Base-by-base conservation (phyloP, 257 asterid species). In the Capsicum baccatum region DNA sequence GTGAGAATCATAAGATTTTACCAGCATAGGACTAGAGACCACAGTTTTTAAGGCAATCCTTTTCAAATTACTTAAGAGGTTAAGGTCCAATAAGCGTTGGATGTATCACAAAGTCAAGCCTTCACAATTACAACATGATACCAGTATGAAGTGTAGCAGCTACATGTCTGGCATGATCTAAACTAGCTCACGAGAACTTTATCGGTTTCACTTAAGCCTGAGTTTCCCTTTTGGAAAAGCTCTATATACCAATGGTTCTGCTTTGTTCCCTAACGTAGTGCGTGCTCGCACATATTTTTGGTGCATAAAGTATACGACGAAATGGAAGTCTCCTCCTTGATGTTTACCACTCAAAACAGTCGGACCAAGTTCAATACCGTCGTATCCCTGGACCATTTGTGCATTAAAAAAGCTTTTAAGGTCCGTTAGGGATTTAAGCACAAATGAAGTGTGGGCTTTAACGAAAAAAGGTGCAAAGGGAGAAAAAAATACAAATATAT, bases 101-200 rank as follows among this genome's bases (percentile, higher is more conserved):
- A 69, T 0, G 5, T 26, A 15, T 68, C 13, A 2, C 1, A 3
- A 14, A 39, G 54, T 8, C 54, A 39, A 69, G 33, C 35, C 6
- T 0, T 39, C 55, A 69, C 79, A 69, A 39, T 16, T 17, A 69
- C 79, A 69, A 4, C 55, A 39, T 1, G 3, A 69, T 16, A 69
- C 79, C 55, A 8, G 33, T 69, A 52, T 16, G 79, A 16, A 1
- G 55, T 16, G 79, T 42, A 69, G 56, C 42, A 16, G 42, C 16
- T 69, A 16, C 56, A 11, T 15, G 0, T 69, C n/a, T 10, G 21
- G 55, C 2, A 9, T 42, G 55, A 69, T 54, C 47, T 33, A 10
- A 69, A 26, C 76, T 69, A 69, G 21, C n/a, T 69, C 26, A 8
- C 78, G 8, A 59, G 64, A 21, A 69, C 78, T 69, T 39, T 69